Evolutionary conservation across 177 flowering plant genomes (phyloP).

Genomic region (Tripterygium wilfordii): DNA sequence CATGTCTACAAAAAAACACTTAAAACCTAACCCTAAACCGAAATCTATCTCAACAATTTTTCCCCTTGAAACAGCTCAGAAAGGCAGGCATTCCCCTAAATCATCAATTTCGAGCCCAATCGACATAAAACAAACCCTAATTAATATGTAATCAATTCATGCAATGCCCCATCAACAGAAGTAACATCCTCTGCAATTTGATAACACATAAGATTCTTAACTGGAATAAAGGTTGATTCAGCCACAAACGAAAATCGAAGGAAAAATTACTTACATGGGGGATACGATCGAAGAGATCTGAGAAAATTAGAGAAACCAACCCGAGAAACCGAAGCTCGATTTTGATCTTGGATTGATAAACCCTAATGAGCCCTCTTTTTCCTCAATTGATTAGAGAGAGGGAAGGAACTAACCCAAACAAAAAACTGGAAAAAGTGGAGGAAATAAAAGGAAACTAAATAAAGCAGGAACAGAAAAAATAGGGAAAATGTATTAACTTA

Average conservation of each 20-base stretch:
- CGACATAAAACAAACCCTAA: neutral
- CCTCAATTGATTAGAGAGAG: conserved; percentile 1
- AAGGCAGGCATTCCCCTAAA: neutral
- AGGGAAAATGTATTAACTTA: too few species aligned
- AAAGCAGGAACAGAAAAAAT: neutral
- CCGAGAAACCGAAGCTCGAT: conserved; percentile 1
- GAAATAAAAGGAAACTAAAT: conserved; percentile 5
- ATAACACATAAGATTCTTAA: too few species aligned
- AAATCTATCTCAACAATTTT: neutral
- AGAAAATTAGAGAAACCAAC: conserved; percentile 4
- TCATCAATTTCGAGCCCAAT: neutral
- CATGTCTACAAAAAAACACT: conserved; percentile 41
- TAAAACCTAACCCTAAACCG: conserved; percentile 16
- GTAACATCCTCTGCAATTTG: too few species aligned
- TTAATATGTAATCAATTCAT: neutral
- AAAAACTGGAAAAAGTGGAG: conserved; percentile 1
- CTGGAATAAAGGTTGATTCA: too few species aligned
- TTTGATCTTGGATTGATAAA: conserved; percentile 5
- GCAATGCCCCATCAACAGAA: too few species aligned
- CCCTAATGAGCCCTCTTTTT: conserved; percentile 7
- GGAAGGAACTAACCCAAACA: neutral
- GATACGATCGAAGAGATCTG: neutral
- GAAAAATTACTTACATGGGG: conserved; percentile 9
- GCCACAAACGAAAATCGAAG: too few species aligned
- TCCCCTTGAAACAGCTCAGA: conserved; percentile 5